phyloP scores from a whole-genome alignment of 2,329 filamentous ascomycete species.

The Plenodomus biglobosus region DNA sequence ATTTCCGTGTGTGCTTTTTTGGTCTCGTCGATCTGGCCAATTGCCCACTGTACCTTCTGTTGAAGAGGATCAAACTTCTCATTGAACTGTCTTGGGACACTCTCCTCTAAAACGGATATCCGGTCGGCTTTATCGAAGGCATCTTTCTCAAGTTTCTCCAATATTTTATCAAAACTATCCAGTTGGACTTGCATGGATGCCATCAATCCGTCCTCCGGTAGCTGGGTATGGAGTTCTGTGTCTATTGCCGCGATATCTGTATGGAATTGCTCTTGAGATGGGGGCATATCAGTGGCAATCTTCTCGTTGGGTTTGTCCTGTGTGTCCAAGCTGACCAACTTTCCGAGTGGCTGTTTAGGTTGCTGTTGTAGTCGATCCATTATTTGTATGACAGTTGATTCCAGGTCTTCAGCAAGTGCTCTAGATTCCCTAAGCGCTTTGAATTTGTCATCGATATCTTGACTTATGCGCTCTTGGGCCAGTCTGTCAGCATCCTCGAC shows the following conservation, averaged over 20 bases:
- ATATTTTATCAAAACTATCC: neutral
- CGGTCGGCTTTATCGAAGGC: neutral
- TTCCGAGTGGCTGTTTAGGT: neutral
- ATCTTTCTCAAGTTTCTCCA: neutral
- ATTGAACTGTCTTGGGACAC: slow-evolving; percentile 7
- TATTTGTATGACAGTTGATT: neutral
- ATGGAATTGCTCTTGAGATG: neutral
- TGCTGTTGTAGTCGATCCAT: neutral
- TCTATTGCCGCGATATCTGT: too few species aligned
- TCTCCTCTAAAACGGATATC: neutral
- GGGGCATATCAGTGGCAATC: neutral
- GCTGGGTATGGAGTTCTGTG: too few species aligned
- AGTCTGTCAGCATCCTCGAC: too few species aligned
- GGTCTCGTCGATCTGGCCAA: neutral
- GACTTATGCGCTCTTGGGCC: too few species aligned
- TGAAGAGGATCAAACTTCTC: slow-evolving; percentile 14
- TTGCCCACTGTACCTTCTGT: neutral
- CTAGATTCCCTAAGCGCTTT: neutral
- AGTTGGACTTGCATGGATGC: neutral
- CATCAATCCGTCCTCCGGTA: too few species aligned
- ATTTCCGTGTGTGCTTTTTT: neutral
- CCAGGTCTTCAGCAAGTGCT: neutral
- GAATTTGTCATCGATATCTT: neutral
- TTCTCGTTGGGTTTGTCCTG: neutral
- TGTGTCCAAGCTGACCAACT: neutral